Percentiles rank a stretch among this genome's conserved stretches.
phyloP scores from a whole-genome alignment of 2,329 filamentous ascomycete species.

The Aspergillus fumigatus region DNA sequence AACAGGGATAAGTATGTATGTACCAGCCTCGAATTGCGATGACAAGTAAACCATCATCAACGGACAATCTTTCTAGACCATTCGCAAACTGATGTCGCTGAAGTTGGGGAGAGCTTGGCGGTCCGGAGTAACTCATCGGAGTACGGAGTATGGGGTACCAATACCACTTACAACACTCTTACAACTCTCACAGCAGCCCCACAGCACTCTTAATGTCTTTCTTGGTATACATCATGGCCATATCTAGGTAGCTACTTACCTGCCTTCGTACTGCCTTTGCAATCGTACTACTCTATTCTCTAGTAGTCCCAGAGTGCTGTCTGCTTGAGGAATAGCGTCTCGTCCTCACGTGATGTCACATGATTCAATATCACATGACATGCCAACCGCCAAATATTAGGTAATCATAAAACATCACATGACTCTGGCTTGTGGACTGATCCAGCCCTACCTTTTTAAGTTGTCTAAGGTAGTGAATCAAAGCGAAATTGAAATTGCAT shows the following conservation, averaged over 20 bases:
- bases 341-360: background rate
- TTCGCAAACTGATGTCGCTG: background rate
- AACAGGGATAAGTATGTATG: background rate
- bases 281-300: no score
- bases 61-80: background rate
- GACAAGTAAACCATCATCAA: background rate
- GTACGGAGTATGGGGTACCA: background rate
- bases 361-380: no score
- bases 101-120: background rate
- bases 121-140: background rate
- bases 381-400: no score
- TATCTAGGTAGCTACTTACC: no score
- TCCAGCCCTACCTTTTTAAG: background rate
- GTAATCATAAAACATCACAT: background rate
- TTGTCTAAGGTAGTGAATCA: background rate
- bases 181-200: no score
- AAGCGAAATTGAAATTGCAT: background rate
- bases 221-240: no score
- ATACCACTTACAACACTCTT: background rate
- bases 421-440: background rate
- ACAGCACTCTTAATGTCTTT: no score
- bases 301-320: background rate
- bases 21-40: background rate
- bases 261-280: no score
- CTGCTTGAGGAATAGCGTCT: background rate